Percentiles rank a stretch among this genome's conserved stretches.
These are phyloP conservation scores for Aspergillus ibericus DNA, from an alignment of 2,329 filamentous ascomycete species.

Conservation along the genomic window DNA sequence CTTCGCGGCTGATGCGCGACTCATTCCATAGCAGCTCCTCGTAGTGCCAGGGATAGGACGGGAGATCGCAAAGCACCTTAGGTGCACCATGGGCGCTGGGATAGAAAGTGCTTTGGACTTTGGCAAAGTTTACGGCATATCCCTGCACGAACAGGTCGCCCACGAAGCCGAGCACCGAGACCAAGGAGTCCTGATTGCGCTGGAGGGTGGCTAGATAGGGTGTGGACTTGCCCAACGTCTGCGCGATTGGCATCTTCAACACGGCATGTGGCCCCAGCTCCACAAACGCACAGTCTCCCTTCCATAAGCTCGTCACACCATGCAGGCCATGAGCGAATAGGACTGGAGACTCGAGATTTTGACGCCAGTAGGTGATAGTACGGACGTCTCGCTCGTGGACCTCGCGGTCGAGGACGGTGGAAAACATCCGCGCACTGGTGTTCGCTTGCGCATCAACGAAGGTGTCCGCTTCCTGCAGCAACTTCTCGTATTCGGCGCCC, in stretches of 20 bases:
- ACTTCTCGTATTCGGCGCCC: neutral
- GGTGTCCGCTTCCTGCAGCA: neutral
- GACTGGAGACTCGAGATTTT: slow-evolving; percentile 21
- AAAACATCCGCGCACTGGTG: neutral
- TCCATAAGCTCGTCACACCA: neutral
- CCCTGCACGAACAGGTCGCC: neutral
- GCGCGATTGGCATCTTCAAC: neutral
- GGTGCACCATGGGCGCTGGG: neutral
- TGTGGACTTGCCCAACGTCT: neutral
- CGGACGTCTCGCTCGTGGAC: neutral
- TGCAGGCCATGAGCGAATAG: neutral
- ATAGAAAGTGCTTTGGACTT: neutral
- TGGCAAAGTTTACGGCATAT: neutral
- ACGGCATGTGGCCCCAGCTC: neutral
- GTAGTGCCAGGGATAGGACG: slow-evolving; percentile 6
- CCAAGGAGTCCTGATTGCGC: neutral
- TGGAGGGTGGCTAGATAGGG: neutral
- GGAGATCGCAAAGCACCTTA: neutral
- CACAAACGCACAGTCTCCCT: neutral
- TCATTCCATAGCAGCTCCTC: slow-evolving; percentile 2
- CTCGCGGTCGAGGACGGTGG: neutral
- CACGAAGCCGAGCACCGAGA: neutral
- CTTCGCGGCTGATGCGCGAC: neutral
- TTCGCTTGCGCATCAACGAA: neutral
- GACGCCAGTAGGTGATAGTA: slow-evolving; percentile 20